Percentiles rank a stretch among this genome's conserved stretches.
Evolutionary conservation across 2,329 filamentous ascomycete species (phyloP).

Genomic region (Cryphonectria naterciae): DNA sequence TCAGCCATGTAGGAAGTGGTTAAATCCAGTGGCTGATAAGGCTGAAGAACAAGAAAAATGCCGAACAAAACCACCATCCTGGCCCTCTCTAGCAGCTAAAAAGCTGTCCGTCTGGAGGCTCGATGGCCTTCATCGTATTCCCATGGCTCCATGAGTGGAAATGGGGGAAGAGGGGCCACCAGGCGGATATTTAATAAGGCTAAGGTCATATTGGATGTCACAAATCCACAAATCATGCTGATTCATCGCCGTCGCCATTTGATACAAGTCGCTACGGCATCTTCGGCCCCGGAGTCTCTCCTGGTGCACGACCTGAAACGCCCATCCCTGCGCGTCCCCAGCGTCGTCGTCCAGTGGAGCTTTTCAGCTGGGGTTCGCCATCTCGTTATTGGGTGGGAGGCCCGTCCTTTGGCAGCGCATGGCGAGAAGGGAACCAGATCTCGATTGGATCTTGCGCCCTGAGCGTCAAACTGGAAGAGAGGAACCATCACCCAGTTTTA

Average conservation of each 20-base stretch:
- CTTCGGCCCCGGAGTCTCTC: constrained; percentile 16
- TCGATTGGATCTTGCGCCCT: background rate
- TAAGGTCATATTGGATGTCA: background rate
- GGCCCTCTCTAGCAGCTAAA: background rate
- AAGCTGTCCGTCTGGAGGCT: background rate
- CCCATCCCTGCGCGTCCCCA: constrained; percentile 16
- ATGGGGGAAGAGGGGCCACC: background rate
- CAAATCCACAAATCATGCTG: constrained; percentile 12
- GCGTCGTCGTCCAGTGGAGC: background rate
- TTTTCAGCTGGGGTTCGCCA: background rate
- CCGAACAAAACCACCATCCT: background rate
- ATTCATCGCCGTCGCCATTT: background rate
- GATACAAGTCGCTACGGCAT: constrained; percentile 15
- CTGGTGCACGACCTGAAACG: constrained; percentile 26
- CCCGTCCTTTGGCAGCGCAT: background rate
- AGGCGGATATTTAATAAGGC: background rate
- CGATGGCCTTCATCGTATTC: background rate
- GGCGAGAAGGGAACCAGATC: background rate
- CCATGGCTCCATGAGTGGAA: background rate
- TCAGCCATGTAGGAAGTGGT: background rate
- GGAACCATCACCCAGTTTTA: background rate
- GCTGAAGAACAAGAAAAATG: background rate
- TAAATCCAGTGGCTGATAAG: constrained; percentile 8
- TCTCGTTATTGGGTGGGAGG: background rate
- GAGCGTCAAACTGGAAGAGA: background rate